Evolutionary conservation across 345 rosid species (phyloP), one percentile per base, ranked within the genome.

Genomic region (Mangifera indica): DNA sequence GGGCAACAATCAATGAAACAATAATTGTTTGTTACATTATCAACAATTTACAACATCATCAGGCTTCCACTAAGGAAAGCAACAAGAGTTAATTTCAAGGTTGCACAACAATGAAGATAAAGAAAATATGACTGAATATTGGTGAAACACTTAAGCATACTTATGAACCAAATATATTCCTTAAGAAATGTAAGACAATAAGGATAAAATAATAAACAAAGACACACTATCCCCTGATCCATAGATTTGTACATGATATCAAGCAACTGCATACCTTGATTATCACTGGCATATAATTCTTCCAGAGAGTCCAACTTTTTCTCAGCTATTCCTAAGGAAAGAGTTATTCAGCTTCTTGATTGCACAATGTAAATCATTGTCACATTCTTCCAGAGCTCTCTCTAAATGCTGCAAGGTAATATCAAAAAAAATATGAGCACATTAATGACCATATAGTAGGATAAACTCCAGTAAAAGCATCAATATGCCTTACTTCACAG

Each of bases 351-450:
- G 78, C 76, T 84, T 89, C 72, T 82, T 83, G 79, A 86, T 86
- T 14, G 99, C 87, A 51, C 86, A 84, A 76, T 86, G 87, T 13
- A 95, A 22, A 81, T 95, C 88, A 70, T 87, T 83, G 11, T 89
- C 95, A 71, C 92, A 82, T 64, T 91, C 92, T 73, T 84, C 87
- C 53, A 92, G 81, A 20, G 85, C 91, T 82, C 88, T 88, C 75
- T 86, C 93, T 3, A 92, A 83, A 64, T 88, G 75, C 98, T 95
- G 77, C 40, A 78, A 71, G 22, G 42, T n/a, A 26, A 66, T 21
- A 59, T 58, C 2, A 60, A 48, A 29, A 56, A 54, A 54, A 37
- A 17, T 4, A 34, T 45, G 2, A 44, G 24, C 18, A 32, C n/a
- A 55, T 54, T 20, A 24, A 51, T 32, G 21, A 8, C 59, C 46